These are phyloP conservation scores for Meira nashicola DNA, from an alignment of 1,284 basidiomycete species.

Conservation along the genomic window DNA sequence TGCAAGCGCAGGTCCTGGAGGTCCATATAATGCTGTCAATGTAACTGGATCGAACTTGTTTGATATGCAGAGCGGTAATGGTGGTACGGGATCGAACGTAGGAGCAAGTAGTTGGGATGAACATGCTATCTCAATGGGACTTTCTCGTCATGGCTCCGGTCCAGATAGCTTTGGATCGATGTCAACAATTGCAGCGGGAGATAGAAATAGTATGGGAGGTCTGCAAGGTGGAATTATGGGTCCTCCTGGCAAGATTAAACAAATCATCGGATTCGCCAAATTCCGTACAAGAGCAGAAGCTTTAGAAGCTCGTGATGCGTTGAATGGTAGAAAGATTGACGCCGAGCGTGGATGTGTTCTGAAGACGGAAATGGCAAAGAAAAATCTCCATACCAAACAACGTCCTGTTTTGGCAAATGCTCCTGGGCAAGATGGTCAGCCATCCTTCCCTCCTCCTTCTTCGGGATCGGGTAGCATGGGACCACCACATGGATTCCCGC, in stretches of 20 bases:
- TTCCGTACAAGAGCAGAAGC: slow-evolving; percentile 85
- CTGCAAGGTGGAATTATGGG: slow-evolving; percentile 10
- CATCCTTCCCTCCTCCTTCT: no score
- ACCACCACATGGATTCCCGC: no score
- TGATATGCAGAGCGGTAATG: slow-evolving; percentile 14
- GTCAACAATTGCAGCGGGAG: slow-evolving; percentile 8
- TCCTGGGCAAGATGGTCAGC: no score
- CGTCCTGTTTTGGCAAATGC: slow-evolving; percentile 12
- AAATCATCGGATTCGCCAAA: slow-evolving; percentile 97
- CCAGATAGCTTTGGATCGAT: slow-evolving; percentile 21
- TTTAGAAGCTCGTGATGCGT: slow-evolving; percentile 75
- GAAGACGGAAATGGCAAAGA: slow-evolving; percentile 99
- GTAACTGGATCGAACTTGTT: slow-evolving; percentile 30
- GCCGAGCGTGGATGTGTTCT: slow-evolving; percentile 87
- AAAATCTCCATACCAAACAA: slow-evolving; percentile 80
- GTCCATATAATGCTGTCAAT: slow-evolving; percentile 40
- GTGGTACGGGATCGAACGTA: not conserved
- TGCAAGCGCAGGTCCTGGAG: slow-evolving; percentile 12
- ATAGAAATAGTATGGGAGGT: not conserved
- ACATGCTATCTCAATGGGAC: slow-evolving; percentile 25
- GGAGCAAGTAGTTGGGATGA: slow-evolving; percentile 13
- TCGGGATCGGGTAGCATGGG: no score
- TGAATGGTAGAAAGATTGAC: slow-evolving; percentile 87
- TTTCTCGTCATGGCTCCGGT: slow-evolving; percentile 25
- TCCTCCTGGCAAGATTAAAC: slow-evolving; percentile 57